Percentiles rank a stretch among this genome's conserved stretches.
Conservation (phyloP, 768 basidiomycete genomes). For the Trametes elegans region DNA sequence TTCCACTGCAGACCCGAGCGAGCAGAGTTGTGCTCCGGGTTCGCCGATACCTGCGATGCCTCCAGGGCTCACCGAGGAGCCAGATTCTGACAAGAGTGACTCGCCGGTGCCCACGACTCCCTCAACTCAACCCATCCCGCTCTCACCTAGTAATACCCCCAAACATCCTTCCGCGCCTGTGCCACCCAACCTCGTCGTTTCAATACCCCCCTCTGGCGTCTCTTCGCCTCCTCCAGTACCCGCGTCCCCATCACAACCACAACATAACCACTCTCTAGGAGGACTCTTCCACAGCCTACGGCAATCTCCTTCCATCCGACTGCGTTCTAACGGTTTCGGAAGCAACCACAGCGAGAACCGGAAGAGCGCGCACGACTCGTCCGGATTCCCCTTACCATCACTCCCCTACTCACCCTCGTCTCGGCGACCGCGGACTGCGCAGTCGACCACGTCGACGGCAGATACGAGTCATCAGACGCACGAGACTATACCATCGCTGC, state of each 20-base stretch:
- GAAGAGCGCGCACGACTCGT: slow-evolving; percentile 17
- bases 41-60: slow-evolving; percentile 31
- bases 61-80: slow-evolving; percentile 36
- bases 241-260: slow-evolving; percentile 17
- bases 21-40: slow-evolving; percentile 8
- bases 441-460: slow-evolving; percentile 23
- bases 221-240: slow-evolving; percentile 12
- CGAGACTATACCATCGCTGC: slow-evolving; percentile 19
- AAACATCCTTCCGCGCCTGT: slow-evolving; percentile 18
- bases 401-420: slow-evolving; percentile 13
- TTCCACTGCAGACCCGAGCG: slow-evolving; percentile 6
- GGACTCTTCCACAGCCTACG: slow-evolving; percentile 28
- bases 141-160: slow-evolving; percentile 18
- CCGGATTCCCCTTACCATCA: slow-evolving; percentile 29
- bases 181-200: slow-evolving; percentile 10
- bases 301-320: slow-evolving; percentile 25
- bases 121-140: slow-evolving; percentile 17
- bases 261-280: slow-evolving; percentile 12
- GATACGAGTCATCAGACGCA: slow-evolving; percentile 29
- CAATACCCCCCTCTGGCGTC: slow-evolving; percentile 15
- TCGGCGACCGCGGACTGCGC: slow-evolving; percentile 26
- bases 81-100: slow-evolving; percentile 20
- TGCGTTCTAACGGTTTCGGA: slow-evolving; percentile 22
- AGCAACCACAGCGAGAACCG: slow-evolving; percentile 21
- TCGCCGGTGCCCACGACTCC: slow-evolving; percentile 27